Percentiles rank a stretch among this genome's conserved stretches.
Evolutionary conservation across 2,329 filamentous ascomycete genomes (phyloP).

Genomic region (Epichloe festucae): DNA sequence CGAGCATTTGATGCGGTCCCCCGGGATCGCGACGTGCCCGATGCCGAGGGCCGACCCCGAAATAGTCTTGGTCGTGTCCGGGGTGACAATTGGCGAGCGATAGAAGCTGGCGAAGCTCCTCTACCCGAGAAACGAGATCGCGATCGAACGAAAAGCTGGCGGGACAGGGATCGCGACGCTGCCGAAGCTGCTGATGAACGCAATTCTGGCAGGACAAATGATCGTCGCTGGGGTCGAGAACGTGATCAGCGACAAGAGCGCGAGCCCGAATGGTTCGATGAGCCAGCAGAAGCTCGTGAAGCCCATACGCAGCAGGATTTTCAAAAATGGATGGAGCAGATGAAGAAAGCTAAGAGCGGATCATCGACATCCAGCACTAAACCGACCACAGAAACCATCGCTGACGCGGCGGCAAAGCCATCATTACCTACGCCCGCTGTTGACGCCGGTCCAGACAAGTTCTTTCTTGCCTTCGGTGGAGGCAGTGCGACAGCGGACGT

Average conservation of each 20-base stretch:
- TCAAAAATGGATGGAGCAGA: constrained; percentile 84
- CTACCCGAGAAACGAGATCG: constrained; percentile 35
- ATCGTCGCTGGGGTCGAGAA: constrained; percentile 44
- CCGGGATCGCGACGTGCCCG: constrained; percentile 36
- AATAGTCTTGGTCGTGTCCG: constrained; percentile 54
- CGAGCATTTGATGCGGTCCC: constrained; percentile 38
- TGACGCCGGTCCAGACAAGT: constrained; percentile 61
- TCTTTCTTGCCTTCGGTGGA: constrained; percentile 50
- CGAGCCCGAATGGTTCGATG: constrained; percentile 86
- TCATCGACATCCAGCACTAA: constrained; percentile 13
- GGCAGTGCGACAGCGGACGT: constrained; percentile 29
- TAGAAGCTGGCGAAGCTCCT: constrained; percentile 24
- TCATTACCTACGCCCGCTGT: constrained; percentile 47
- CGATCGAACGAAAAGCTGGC: constrained; percentile 47
- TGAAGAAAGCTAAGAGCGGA: constrained; percentile 54
- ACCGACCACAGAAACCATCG: constrained; percentile 21
- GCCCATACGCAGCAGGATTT: constrained; percentile 81
- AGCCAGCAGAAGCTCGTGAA: constrained; percentile 54
- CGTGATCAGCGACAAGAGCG: constrained; percentile 52
- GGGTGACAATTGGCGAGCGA: constrained; percentile 65
- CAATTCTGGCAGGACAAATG: constrained; percentile 32
- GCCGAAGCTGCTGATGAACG: constrained; percentile 40
- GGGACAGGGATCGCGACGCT: constrained; percentile 35
- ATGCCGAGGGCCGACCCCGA: constrained; percentile 43
- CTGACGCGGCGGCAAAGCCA: constrained; percentile 39